These are phyloP conservation scores for Candida alai DNA, from an alignment of 805 yeast genomes.

Conservation along the genomic window DNA sequence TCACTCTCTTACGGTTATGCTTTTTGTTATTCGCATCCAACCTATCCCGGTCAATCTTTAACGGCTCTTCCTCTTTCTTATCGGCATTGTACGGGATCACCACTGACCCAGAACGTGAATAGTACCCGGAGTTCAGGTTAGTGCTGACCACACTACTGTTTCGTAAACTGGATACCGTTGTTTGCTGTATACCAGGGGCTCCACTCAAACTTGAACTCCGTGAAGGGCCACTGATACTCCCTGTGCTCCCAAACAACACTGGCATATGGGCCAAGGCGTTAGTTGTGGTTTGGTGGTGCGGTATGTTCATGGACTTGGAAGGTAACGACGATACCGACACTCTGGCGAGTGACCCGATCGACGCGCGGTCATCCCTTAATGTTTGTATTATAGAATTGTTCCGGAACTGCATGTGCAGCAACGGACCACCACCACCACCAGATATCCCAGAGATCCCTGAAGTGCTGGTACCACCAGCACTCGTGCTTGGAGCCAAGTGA, in stretches of 20 bases:
- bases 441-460: conserved; percentile 1
- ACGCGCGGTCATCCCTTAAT: conserved; percentile 35
- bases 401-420: conserved; percentile 16
- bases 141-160: conserved; percentile 35
- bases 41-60: conserved; percentile 18
- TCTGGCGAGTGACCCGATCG: conserved; percentile 27
- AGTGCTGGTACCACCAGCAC: neutral
- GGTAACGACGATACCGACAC: conserved; percentile 42
- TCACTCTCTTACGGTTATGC: conserved; percentile 9
- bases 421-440: neutral
- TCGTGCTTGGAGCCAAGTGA: conserved; percentile 2
- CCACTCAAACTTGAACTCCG: conserved; percentile 36
- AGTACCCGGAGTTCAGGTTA: conserved; percentile 28
- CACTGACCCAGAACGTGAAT: conserved; percentile 35
- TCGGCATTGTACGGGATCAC: conserved; percentile 33
- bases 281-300: conserved; percentile 40
- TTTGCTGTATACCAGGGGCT: conserved; percentile 31
- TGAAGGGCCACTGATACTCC: conserved; percentile 40
- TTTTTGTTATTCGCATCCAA: conserved; percentile 11
- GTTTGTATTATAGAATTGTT: conserved; percentile 41
- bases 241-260: conserved; percentile 36
- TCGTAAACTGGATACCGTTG: conserved; percentile 37
- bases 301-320: conserved; percentile 43
- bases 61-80: conserved; percentile 21
- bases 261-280: conserved; percentile 42